Evolutionary conservation across 345 rosid species (phyloP).

Genomic region (Euphorbia pulcherrima): DNA sequence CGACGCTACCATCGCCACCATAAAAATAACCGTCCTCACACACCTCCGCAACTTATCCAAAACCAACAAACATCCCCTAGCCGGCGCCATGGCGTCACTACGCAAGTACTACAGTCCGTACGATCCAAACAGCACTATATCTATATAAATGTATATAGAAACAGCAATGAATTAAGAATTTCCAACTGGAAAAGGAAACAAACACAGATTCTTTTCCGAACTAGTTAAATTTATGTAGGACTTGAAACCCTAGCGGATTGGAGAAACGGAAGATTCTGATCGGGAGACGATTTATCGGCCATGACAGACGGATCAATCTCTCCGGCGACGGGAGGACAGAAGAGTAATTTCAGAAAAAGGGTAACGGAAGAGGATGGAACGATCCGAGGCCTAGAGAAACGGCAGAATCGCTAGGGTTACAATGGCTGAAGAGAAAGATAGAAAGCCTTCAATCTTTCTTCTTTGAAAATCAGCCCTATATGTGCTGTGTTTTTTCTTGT

Average conservation of each 20-base stretch:
- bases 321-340: not conserved
- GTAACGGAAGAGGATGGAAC: not conserved
- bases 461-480: constrained; percentile 12
- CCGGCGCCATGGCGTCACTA: constrained; percentile 13
- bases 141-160: not conserved
- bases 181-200: not conserved
- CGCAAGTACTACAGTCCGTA: not conserved
- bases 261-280: not conserved
- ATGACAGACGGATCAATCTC: not conserved
- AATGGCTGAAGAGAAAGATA: constrained; percentile 9
- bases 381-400: constrained; percentile 8
- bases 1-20: constrained; percentile 90
- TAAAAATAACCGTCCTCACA: constrained; percentile 63
- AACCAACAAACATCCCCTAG: constrained; percentile 38
- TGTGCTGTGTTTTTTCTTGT: constrained; percentile 2
- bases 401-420: constrained; percentile 7
- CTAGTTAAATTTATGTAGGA: not conserved
- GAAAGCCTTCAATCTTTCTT: not conserved
- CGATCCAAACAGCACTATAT: not conserved
- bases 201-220: not conserved
- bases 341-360: not conserved
- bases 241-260: constrained; percentile 11
- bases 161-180: not conserved
- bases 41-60: constrained; percentile 67
- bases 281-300: constrained; percentile 12